phyloP scores from a whole-genome alignment of 768 basidiomycete genomes.

The Dendrothele bispora region DNA sequence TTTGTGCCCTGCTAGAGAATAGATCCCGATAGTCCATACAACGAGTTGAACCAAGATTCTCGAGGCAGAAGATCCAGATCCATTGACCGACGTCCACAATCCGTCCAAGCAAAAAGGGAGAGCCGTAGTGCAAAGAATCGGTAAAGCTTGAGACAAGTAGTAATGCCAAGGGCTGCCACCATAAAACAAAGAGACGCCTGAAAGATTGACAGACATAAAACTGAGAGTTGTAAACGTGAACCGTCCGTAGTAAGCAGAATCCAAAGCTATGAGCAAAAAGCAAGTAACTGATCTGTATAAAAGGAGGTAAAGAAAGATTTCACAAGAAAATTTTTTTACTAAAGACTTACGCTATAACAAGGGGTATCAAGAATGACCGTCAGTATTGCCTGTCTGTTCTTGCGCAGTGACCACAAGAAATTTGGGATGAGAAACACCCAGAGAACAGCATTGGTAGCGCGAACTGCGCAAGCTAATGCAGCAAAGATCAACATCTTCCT shows the following conservation, averaged over 20 bases:
- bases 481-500: conserved; percentile 53
- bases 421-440: conserved; percentile 73
- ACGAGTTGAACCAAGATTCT: conserved; percentile 49
- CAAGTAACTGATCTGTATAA: conserved; percentile 20
- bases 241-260: conserved; percentile 69
- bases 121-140: conserved; percentile 72
- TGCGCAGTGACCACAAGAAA: conserved; percentile 55
- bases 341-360: conserved; percentile 45
- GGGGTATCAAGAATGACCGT: conserved; percentile 38
- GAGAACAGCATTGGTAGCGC: conserved; percentile 87
- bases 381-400: conserved; percentile 26
- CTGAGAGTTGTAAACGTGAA: conserved; percentile 76
- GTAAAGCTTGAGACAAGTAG: conserved; percentile 84
- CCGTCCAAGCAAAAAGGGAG: conserved; percentile 76
- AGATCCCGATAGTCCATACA: conserved; percentile 63
- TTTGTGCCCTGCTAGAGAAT: conserved; percentile 88
- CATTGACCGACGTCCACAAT: conserved; percentile 35
- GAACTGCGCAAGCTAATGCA: conserved; percentile 74
- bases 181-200: conserved; percentile 89
- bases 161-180: conserved; percentile 86
- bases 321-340: background rate
- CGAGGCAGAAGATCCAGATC: conserved; percentile 27
- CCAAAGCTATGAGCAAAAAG: conserved; percentile 45
- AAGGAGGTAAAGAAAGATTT: conserved; percentile 18
- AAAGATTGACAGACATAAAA: conserved; percentile 82